Percentiles rank a stretch among this genome's conserved stretches.
Evolutionary conservation across 805 yeast species (phyloP).

Genomic region (Saturnispora sekii): DNA sequence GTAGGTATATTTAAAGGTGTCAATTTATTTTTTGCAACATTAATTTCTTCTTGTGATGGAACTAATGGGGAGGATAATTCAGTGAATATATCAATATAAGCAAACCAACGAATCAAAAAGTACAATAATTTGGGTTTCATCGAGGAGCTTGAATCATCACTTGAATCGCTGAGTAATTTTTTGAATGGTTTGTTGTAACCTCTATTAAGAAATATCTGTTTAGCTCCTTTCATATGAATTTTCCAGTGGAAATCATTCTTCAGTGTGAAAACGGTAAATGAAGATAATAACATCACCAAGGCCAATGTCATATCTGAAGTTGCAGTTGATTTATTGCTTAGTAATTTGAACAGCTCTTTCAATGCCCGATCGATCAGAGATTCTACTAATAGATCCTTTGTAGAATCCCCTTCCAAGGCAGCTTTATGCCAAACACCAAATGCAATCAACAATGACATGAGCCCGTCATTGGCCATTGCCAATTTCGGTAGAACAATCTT

Average conservation of each 20-base stretch:
- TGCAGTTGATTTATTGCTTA: constrained; percentile 42
- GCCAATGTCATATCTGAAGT: constrained; percentile 62
- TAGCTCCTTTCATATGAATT: constrained; percentile 58
- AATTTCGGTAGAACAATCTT: constrained; percentile 53
- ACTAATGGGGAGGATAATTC: constrained; percentile 44
- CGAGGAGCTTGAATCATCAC: constrained; percentile 5
- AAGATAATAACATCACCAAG: constrained; percentile 46
- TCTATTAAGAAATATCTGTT: constrained; percentile 49
- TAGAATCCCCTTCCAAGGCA: constrained; percentile 20
- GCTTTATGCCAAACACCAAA: constrained; percentile 35
- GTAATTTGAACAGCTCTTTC: constrained; percentile 41
- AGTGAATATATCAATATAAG: constrained; percentile 56
- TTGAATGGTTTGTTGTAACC: constrained; percentile 31
- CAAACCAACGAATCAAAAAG: constrained; percentile 60
- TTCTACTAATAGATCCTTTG: constrained; percentile 31
- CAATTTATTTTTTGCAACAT: neutral
- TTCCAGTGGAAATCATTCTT: constrained; percentile 42
- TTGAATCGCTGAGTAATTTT: constrained; percentile 18
- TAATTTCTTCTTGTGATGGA: constrained; percentile 21
- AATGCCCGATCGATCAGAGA: constrained; percentile 48
- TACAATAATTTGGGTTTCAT: constrained; percentile 32
- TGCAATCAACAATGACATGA: constrained; percentile 47
- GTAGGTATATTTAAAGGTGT: neutral
- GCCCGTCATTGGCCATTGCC: constrained; percentile 50
- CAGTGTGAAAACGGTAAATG: constrained; percentile 42